Conservation (phyloP, 176 grass and related monocot genomes). For the Lolium rigidum region DNA sequence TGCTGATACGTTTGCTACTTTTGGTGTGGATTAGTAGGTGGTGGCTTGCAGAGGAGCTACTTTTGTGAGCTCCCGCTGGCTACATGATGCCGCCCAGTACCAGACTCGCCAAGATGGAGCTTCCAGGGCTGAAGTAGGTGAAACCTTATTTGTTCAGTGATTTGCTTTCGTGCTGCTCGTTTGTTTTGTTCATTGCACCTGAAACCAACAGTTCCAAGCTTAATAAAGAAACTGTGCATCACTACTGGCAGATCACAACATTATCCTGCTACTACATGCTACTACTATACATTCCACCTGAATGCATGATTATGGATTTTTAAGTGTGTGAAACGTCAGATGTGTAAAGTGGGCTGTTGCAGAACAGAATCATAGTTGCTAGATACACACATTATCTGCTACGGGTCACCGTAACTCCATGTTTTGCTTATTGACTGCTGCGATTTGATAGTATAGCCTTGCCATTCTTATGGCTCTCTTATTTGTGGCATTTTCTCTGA, state of each 20-base stretch:
- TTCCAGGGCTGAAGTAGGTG: constrained; percentile 62
- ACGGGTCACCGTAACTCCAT: too few relatives aligned
- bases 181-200: neutral
- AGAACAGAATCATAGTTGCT: neutral
- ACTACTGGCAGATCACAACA: neutral
- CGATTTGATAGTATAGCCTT: neutral
- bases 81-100: constrained; percentile 68
- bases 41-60: constrained; percentile 59
- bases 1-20: constrained; percentile 35
- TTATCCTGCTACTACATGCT: neutral
- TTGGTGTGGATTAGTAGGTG: constrained; percentile 82
- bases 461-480: neutral
- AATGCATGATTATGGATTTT: constrained; percentile 20
- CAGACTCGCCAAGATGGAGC: constrained; percentile 57
- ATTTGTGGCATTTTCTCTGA: neutral
- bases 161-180: neutral
- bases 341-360: neutral
- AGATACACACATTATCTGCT: too few relatives aligned
- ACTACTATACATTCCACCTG: neutral
- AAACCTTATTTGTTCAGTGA: neutral
- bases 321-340: neutral
- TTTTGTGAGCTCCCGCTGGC: constrained; percentile 54
- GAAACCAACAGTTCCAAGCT: neutral
- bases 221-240: constrained; percentile 3
- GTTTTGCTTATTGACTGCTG: neutral